phyloP scores from a whole-genome alignment of 441 rosid species.

The Cnidoscolus chayamansa region DNA sequence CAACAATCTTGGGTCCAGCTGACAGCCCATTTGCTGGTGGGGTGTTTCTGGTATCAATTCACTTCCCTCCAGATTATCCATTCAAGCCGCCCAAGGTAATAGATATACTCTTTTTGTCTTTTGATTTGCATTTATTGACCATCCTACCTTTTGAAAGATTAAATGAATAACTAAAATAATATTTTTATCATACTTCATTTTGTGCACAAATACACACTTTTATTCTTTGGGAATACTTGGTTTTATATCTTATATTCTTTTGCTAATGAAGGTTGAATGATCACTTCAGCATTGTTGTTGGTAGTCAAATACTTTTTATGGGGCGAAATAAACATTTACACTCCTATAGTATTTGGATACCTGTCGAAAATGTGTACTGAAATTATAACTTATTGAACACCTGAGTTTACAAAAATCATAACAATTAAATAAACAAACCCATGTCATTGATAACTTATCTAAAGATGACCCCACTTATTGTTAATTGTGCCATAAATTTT shows the following conservation, averaged over 20 bases:
- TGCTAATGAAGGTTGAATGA: background rate
- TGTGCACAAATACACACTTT: too few relatives aligned
- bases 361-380: too few relatives aligned
- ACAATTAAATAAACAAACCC: too few relatives aligned
- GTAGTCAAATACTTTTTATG: background rate
- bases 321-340: too few relatives aligned
- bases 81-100: constrained; percentile 84
- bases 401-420: too few relatives aligned
- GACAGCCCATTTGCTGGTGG: constrained; percentile 89
- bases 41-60: constrained; percentile 73
- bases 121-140: background rate
- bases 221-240: too few relatives aligned
- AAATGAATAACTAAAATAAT: background rate
- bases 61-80: constrained; percentile 87
- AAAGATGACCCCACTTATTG: too few relatives aligned
- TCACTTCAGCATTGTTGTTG: background rate
- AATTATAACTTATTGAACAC: too few relatives aligned
- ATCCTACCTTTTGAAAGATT: background rate
- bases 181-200: too few relatives aligned
- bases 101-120: background rate
- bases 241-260: background rate
- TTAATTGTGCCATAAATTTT: too few relatives aligned
- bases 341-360: too few relatives aligned
- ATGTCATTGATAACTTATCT: too few relatives aligned
- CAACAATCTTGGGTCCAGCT: constrained; percentile 81